Percentiles rank a stretch among this genome's conserved stretches.
Conservation (phyloP, 768 basidiomycete genomes). For the Naganishia vishniacii region DNA sequence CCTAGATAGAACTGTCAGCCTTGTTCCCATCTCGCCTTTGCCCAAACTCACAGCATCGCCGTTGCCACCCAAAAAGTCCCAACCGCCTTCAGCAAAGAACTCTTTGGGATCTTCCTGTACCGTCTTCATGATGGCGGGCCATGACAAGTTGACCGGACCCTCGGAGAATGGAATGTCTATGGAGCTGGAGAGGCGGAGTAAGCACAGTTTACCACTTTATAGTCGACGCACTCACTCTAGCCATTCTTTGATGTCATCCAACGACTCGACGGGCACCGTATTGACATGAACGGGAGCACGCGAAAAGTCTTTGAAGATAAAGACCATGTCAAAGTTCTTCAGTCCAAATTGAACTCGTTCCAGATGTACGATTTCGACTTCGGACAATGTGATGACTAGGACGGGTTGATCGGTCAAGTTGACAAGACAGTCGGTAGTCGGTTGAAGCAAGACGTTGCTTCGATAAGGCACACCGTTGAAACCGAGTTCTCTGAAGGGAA, state of each 20-base stretch:
- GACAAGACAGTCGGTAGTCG: slow-evolving; percentile 93
- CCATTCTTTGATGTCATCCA: slow-evolving; percentile 99
- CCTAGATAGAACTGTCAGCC: neutral
- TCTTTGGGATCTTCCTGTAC: slow-evolving; percentile 91
- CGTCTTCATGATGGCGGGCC: slow-evolving; percentile 98
- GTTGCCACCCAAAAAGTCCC: slow-evolving; percentile 73
- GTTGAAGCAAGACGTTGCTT: slow-evolving; percentile 87
- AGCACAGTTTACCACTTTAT: slow-evolving; percentile 19
- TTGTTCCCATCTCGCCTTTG: slow-evolving; percentile 37
- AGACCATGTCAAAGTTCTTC: slow-evolving; percentile 95
- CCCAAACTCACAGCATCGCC: slow-evolving; percentile 62
- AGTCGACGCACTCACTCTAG: slow-evolving; percentile 66
- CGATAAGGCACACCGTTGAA: slow-evolving; percentile 96
- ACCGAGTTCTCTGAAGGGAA: slow-evolving; percentile 93
- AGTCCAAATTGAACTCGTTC: slow-evolving; percentile 94
- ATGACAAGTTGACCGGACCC: slow-evolving; percentile 93
- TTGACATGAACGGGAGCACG: slow-evolving; percentile 90
- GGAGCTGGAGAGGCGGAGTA: slow-evolving; percentile 58
- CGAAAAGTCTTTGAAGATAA: slow-evolving; percentile 87
- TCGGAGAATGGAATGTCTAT: slow-evolving; percentile 95
- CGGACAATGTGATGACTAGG: slow-evolving; percentile 85
- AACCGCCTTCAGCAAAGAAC: slow-evolving; percentile 95
- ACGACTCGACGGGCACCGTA: slow-evolving; percentile 78
- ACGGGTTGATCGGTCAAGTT: slow-evolving; percentile 93
- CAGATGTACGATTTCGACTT: slow-evolving; percentile 93